Evolutionary conservation across 495 filamentous ascomycete species (phyloP).

Genomic region (Neurospora sp.): DNA sequence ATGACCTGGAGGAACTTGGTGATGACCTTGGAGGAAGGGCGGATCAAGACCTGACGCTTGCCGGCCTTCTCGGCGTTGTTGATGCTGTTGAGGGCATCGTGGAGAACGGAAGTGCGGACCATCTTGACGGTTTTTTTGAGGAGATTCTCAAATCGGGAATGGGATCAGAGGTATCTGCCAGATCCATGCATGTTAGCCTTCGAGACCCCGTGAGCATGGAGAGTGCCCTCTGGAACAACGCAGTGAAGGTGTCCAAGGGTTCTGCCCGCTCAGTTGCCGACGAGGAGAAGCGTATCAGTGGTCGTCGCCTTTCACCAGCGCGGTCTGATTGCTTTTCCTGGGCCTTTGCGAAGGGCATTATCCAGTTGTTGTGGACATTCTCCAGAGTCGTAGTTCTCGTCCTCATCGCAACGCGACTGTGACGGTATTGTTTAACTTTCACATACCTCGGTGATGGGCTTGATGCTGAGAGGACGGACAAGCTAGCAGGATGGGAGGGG

Average conservation of each 20-base stretch:
- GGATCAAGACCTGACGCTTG: constrained; percentile 96
- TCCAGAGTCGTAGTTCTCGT: constrained; percentile 12
- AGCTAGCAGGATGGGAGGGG: not conserved
- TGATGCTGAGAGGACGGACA: not conserved
- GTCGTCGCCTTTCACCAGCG: constrained; percentile 3
- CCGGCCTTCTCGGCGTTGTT: constrained; percentile 99
- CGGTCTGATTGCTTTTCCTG: constrained; percentile 39
- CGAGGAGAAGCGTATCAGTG: constrained; percentile 64
- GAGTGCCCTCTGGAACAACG: constrained; percentile 64
- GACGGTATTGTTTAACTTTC: not conserved
- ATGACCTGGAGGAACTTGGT: constrained; percentile 97
- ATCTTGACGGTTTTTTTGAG: constrained; percentile 58
- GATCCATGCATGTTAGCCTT: constrained; percentile 56
- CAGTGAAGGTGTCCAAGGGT: constrained; percentile 48
- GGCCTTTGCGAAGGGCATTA: constrained; percentile 37
- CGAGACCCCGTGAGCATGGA: constrained; percentile 72
- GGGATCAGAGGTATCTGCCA: constrained; percentile 67
- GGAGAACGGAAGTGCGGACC: constrained; percentile 97
- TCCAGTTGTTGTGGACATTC: constrained; percentile 25
- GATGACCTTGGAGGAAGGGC: constrained; percentile 96
- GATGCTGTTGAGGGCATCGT: constrained; percentile 98
- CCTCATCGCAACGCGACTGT: constrained; percentile 1
- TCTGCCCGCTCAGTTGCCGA: constrained; percentile 78
- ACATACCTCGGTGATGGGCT: not conserved
- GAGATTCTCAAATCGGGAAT: constrained; percentile 71